Evolutionary conservation across 2,329 filamentous ascomycete species (phyloP), one percentile per base, ranked within the genome.

Genomic region (Trichoderma gracile): DNA sequence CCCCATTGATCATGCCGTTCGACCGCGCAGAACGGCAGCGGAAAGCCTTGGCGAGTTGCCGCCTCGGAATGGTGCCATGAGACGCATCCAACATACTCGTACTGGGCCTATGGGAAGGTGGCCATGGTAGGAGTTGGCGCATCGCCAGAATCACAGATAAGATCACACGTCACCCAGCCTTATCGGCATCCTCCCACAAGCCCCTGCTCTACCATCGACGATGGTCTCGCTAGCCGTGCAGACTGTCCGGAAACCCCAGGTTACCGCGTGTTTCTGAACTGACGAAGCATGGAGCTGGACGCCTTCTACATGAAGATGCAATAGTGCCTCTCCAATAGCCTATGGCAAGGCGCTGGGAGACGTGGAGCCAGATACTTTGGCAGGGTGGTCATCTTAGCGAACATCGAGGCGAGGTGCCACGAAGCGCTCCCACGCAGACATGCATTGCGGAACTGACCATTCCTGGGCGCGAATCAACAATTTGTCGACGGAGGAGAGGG

Each of bases 131-230:
- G 42, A 63, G 47, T 56, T 40, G 27, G 27, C 60, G 43, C 23
- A 56, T 63, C 60, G 42, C 45, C 45, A 54, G 60, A 30, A 63
- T 63, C 52, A 43, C 52, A 63, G 27, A 21, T 56, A 56, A 63
- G 50, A 63, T 56, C 60, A 63, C 57, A 8, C 42, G 42, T 55
- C 59, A 23, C 40, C 25, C 47, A 63, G 50, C 52, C 60, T 63
- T 63, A 49, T 50, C 25, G 42, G 49, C 46, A 38, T 38, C 56
- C 40, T 45, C 43, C 45, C 47, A 33, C 47, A 23, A 45, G 42
- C 30, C 52, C 59, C 40, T 63, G 42, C 27, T n/a, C 17, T 14
- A 17, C 30, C 21, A 38, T 42, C 40, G 33, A 17, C 25, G 47
- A 53, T 52, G 45, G 49, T 38, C 47, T 33, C 47, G 47, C 47